Percentiles rank a stretch among this genome's conserved stretches.
Evolutionary conservation across 805 yeast genomes (phyloP).

Genomic region (Tetrapisispora fleetii): DNA sequence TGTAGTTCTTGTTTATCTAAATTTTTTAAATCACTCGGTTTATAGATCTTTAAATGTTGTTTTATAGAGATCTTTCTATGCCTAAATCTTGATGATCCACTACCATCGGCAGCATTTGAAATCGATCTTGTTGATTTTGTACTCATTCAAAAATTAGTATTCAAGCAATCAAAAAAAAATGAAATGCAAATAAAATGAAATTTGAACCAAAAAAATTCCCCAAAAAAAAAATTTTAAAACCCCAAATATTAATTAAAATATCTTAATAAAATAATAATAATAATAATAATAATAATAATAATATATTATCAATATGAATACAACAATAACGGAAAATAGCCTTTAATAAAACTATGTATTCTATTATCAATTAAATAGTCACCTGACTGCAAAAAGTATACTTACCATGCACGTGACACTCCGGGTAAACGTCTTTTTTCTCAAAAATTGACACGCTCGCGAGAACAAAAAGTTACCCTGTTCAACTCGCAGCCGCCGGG

Average conservation of each 20-base stretch:
- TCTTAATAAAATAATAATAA: too few species aligned
- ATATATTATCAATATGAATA: neutral
- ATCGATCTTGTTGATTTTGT: conserved; percentile 1
- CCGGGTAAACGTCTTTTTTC: neutral
- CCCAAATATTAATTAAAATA: too few species aligned
- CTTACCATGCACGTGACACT: neutral
- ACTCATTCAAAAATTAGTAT: conserved; percentile 1
- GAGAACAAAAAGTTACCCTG: neutral
- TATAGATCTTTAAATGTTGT: conserved; percentile 68
- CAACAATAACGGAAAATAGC: neutral
- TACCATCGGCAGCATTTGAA: neutral
- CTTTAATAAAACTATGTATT: too few species aligned
- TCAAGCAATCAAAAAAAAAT: neutral
- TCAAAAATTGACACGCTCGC: neutral
- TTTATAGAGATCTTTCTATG: conserved; percentile 92
- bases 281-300: too few species aligned
- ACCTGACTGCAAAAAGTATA: neutral
- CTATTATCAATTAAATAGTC: neutral
- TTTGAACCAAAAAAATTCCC: neutral
- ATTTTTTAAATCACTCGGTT: conserved; percentile 73
- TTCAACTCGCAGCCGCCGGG: neutral
- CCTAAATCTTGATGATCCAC: conserved; percentile 52
- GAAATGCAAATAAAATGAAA: neutral
- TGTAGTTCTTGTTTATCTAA: conserved; percentile 45
- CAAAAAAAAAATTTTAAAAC: neutral